Evolutionary conservation across 495 filamentous ascomycete genomes (phyloP), one percentile per base, ranked within the genome.

Genomic region (Lepidopterella palustris): DNA sequence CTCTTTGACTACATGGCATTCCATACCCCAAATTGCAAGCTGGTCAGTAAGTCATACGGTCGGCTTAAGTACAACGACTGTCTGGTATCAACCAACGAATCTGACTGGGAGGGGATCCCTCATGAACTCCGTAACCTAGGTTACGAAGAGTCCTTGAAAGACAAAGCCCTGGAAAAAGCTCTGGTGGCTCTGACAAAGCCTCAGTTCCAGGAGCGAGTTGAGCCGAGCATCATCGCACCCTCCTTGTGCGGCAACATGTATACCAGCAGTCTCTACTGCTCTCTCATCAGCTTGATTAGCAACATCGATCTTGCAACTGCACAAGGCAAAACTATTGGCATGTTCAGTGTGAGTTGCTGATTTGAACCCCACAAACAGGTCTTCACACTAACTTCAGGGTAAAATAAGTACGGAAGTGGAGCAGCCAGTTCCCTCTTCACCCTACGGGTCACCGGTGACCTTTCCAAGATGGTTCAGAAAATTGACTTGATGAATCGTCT

Each of bases 211-310:
- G 84, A 90, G 74, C 88, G 91, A 73, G 88, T 98, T 58, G 78
- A 86, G 71, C 91, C 95, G 31, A 76, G 80, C 69, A 87, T 93
- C 70, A 79, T 93, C 71, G 87, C 95, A 21, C 87, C 93, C 32
- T 96, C 91, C 45, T 86, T 90, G 78, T 96, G 91, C 75, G 95
- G 93, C 74, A 98, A 98, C 82, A 98, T 97, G 95, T 98, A 98
- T 78, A 91, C 87, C 68, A 95, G 87, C 52, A 96, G 89, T 71
- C 88, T 98, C 65, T 98, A 91, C 78, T 85, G 84, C 59, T 89
- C 89, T 55, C 79, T 98, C 45, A 82, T 83, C 72, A 86, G 84
- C 65, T 71, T 97, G 59, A 70, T 98, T 62, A 79, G 80, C 74
- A 85, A 91, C 70, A 77, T 92, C 56, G 77, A 80, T 61, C 83